Conservation (phyloP, 2,329 filamentous ascomycete genomes). For the Leptosphaerulina australis region DNA sequence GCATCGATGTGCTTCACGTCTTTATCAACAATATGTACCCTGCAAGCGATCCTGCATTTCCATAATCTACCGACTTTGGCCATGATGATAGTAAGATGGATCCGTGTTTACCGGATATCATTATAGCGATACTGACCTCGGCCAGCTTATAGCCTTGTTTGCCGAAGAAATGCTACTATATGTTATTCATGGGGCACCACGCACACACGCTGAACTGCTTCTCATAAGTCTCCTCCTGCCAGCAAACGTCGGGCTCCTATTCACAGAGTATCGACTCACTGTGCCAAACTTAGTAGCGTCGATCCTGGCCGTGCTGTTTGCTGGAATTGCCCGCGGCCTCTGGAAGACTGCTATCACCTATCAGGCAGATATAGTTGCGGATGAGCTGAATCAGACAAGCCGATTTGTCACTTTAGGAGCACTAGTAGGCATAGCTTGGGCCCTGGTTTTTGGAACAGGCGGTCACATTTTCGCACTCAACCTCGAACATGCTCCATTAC, state of each 20-base stretch:
- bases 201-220: slow-evolving; percentile 19
- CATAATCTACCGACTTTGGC: slow-evolving; percentile 38
- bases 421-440: slow-evolving; percentile 16
- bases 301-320: slow-evolving; percentile 30
- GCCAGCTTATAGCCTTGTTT: slow-evolving; percentile 27
- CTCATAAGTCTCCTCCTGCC: slow-evolving; percentile 21
- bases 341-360: slow-evolving; percentile 15
- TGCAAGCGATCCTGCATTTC: slow-evolving; percentile 42
- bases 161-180: slow-evolving; percentile 22
- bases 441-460: slow-evolving; percentile 2
- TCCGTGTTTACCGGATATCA: background rate
- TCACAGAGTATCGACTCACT: slow-evolving; percentile 37
- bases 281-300: slow-evolving; percentile 29
- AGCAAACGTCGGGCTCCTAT: slow-evolving; percentile 27
- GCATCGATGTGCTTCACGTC: slow-evolving; percentile 21
- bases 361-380: slow-evolving; percentile 11
- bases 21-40: slow-evolving; percentile 29
- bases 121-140: background rate
- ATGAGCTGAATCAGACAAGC: background rate
- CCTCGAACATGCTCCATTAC: slow-evolving; percentile 13
- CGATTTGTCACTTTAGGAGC: slow-evolving; percentile 9
- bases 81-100: slow-evolving; percentile 37
- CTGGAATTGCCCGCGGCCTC: slow-evolving; percentile 27
- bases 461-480: slow-evolving; percentile 17
- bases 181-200: slow-evolving; percentile 9